Conservation (phyloP, 441 rosid genomes). For the Populus hybrid region DNA sequence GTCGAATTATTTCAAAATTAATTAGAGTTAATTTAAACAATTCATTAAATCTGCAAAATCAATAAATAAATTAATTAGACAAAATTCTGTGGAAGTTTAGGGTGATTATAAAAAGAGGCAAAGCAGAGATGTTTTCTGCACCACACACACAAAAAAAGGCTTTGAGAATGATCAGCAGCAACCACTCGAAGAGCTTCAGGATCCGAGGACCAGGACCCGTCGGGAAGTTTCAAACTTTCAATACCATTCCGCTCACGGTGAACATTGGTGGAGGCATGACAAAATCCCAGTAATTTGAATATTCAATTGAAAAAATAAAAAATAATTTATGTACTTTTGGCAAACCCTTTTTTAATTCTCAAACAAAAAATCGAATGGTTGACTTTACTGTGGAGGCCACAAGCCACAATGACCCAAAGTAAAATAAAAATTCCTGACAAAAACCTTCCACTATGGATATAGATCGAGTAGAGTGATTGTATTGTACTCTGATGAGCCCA, state of each 20-base stretch:
- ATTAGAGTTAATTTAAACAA: too few species aligned
- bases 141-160: neutral
- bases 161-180: neutral
- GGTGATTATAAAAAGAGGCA: neutral
- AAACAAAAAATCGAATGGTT: neutral
- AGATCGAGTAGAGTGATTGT: too few species aligned
- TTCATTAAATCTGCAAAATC: too few species aligned
- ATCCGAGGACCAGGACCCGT: neutral
- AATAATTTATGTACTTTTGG: neutral
- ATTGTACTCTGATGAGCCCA: neutral
- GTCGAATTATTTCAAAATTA: too few species aligned
- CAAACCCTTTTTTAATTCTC: neutral
- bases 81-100: neutral
- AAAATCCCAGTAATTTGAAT: neutral
- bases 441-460: neutral
- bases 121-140: neutral
- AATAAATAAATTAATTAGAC: neutral
- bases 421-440: neutral
- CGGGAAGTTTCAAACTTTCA: too few species aligned
- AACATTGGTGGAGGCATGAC: neutral
- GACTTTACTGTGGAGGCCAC: neutral
- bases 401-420: too few species aligned
- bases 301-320: neutral
- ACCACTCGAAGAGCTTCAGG: neutral
- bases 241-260: too few species aligned